Evolutionary conservation across 257 asterid species (phyloP).

Genomic region (Rhazya stricta): DNA sequence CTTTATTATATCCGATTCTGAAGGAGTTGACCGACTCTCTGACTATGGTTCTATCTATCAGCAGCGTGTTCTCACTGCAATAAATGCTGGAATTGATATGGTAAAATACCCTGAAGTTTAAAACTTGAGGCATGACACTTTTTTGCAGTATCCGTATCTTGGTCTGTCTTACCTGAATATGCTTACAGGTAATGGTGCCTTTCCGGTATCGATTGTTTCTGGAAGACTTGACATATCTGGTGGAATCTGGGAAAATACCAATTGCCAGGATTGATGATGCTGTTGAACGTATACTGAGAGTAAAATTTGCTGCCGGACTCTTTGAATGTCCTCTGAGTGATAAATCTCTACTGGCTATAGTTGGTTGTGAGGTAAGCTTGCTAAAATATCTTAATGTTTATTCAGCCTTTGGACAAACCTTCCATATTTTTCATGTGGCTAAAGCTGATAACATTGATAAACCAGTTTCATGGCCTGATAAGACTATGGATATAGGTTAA

Average conservation of each 20-base stretch:
- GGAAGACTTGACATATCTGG: slow-evolving; percentile 49
- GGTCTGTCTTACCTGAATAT: slow-evolving; percentile 6
- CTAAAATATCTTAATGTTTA: slow-evolving; percentile 1
- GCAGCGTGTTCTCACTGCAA: slow-evolving; percentile 54
- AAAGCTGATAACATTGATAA: background rate
- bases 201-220: slow-evolving; percentile 54
- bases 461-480: background rate
- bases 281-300: slow-evolving; percentile 75
- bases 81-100: slow-evolving; percentile 83
- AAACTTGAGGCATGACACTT: slow-evolving; percentile 8
- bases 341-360: slow-evolving; percentile 45
- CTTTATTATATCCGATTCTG: slow-evolving; percentile 71
- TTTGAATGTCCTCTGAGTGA: slow-evolving; percentile 68
- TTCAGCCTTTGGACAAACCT: background rate
- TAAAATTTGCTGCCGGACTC: slow-evolving; percentile 70
- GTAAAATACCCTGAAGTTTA: slow-evolving; percentile 24
- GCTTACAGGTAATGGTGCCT: slow-evolving; percentile 76
- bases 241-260: slow-evolving; percentile 59
- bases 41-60: slow-evolving; percentile 55
- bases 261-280: slow-evolving; percentile 78
- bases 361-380: slow-evolving; percentile 59
- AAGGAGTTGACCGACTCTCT: slow-evolving; percentile 73
- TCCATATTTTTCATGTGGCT: background rate
- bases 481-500: background rate
- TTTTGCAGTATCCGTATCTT: background rate